A percentile compares a stretch with the other conserved stretches of the same genome.
Conservation (phyloP, 176 grass and related monocot species). For the Oryza australiensis region DNA sequence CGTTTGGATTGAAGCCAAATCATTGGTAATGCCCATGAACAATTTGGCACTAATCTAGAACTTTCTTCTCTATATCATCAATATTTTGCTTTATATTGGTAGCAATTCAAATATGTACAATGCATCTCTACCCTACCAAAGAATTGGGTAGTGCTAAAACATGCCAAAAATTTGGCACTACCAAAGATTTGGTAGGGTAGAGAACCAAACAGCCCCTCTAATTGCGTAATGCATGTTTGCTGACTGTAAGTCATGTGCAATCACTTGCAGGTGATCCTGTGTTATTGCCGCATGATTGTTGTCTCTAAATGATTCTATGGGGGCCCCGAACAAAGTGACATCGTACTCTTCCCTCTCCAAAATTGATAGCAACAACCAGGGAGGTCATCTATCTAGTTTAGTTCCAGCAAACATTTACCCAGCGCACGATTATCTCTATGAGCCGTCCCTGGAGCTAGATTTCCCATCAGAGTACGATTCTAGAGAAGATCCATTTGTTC, state of each 20-base stretch:
- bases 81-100: too few relatives aligned
- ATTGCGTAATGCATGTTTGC: neutral
- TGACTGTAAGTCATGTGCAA: neutral
- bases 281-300: constrained; percentile 18
- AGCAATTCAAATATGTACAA: too few relatives aligned
- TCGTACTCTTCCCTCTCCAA: constrained; percentile 64
- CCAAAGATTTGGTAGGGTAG: too few relatives aligned
- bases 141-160: too few relatives aligned
- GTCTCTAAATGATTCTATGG: constrained; percentile 57
- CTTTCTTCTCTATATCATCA: too few relatives aligned
- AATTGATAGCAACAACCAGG: constrained; percentile 10
- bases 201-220: too few relatives aligned
- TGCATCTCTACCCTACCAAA: too few relatives aligned
- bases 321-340: constrained; percentile 42
- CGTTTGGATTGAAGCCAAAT: too few relatives aligned
- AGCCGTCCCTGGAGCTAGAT: constrained; percentile 51
- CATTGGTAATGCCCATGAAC: too few relatives aligned
- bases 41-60: too few relatives aligned
- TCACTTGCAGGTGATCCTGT: constrained; percentile 22
- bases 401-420: constrained; percentile 30
- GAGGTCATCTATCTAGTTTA: constrained; percentile 31
- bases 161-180: too few relatives aligned
- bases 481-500: constrained; percentile 18
- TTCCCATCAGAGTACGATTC: constrained; percentile 48
- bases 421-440: constrained; percentile 40